phyloP scores from a whole-genome alignment of 1,284 basidiomycete species.

The Ceratobasidium sp. region DNA sequence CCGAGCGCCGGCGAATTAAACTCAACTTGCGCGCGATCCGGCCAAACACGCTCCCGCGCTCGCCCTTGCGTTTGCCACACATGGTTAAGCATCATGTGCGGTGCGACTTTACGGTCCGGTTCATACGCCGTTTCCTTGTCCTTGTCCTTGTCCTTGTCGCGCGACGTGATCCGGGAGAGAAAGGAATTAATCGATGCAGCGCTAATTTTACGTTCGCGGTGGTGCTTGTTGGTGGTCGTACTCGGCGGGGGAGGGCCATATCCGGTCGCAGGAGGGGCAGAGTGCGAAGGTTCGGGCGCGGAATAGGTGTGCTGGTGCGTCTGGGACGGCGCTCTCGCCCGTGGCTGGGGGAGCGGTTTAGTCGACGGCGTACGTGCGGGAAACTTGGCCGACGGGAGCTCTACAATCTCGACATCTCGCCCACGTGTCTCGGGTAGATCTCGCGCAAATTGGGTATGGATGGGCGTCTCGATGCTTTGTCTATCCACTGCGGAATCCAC shows the following conservation, averaged over 20 bases:
- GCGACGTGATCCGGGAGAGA: conserved; percentile 26
- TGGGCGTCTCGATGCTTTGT: conserved; percentile 14
- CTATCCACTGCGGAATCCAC: conserved; percentile 13
- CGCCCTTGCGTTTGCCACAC: conserved; percentile 24
- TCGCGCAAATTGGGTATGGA: conserved; percentile 21
- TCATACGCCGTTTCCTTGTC: conserved; percentile 27
- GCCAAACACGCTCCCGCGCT: conserved; percentile 1
- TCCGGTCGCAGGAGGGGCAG: background rate
- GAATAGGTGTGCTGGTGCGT: no score
- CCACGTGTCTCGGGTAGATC: background rate
- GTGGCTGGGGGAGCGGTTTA: background rate
- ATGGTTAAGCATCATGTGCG: conserved; percentile 21
- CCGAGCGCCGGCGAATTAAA: conserved; percentile 28
- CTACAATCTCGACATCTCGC: conserved; percentile 9
- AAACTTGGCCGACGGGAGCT: conserved; percentile 12
- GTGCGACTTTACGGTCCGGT: conserved; percentile 26
- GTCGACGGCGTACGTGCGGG: no score
- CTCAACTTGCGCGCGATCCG: conserved; percentile 26
- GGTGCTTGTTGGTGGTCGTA: background rate
- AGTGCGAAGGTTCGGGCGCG: conserved; percentile 2
- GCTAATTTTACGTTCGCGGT: conserved; percentile 21
- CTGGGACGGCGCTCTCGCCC: conserved; percentile 2
- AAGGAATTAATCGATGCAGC: conserved; percentile 21
- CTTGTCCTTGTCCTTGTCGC: conserved; percentile 24
- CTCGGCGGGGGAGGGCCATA: background rate